phyloP scores from a whole-genome alignment of 2,329 filamentous ascomycete species.

The Clonostachys solani region DNA sequence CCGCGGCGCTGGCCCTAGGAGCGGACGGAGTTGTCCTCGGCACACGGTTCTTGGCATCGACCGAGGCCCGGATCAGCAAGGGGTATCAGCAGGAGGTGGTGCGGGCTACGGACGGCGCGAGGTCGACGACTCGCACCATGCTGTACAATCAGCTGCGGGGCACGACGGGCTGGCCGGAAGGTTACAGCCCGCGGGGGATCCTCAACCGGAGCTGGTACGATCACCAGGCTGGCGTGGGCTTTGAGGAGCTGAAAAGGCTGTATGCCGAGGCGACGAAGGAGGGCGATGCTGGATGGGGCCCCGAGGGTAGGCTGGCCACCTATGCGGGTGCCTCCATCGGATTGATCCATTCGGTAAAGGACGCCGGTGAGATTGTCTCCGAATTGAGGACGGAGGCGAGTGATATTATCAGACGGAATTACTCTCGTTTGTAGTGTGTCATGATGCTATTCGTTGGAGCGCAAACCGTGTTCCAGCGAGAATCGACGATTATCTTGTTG shows the following conservation, averaged over 20 bases:
- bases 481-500: no score
- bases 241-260: slow-evolving; percentile 35
- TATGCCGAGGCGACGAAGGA: slow-evolving; percentile 32
- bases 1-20: slow-evolving; percentile 44
- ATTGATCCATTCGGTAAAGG: slow-evolving; percentile 31
- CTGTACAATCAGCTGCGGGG: slow-evolving; percentile 39
- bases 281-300: slow-evolving; percentile 41
- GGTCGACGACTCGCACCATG: slow-evolving; percentile 31
- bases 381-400: no score
- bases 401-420: no score
- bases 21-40: slow-evolving; percentile 55
- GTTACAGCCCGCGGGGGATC: slow-evolving; percentile 32
- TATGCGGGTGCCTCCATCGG: slow-evolving; percentile 43
- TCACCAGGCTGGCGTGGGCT: slow-evolving; percentile 25
- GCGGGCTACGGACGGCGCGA: slow-evolving; percentile 30
- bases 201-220: slow-evolving; percentile 31
- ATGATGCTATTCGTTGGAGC: no score
- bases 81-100: slow-evolving; percentile 38
- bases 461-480: no score
- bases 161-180: slow-evolving; percentile 33
- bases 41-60: slow-evolving; percentile 55
- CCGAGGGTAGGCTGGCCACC: slow-evolving; percentile 40
- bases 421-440: no score
- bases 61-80: slow-evolving; percentile 29
- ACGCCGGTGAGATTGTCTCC: slow-evolving; percentile 29